These are phyloP conservation scores for Quercus aquifolioides DNA, from an alignment of 306 rosid species.

Conservation along the genomic window DNA sequence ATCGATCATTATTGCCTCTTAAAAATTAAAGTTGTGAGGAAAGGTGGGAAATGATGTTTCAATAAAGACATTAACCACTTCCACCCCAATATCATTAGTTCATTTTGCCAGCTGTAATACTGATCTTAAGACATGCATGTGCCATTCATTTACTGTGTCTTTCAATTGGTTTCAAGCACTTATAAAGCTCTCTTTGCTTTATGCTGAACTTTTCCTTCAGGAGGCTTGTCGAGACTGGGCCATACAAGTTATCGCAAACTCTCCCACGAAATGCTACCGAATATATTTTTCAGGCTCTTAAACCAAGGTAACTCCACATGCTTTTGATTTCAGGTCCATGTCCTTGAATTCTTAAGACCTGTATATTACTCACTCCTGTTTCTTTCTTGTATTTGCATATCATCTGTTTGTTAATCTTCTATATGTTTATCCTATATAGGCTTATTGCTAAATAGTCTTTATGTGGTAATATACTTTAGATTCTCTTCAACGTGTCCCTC, in stretches of 20 bases:
- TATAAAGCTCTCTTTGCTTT: conserved; percentile 9
- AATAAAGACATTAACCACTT: not conserved
- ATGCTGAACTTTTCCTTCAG: conserved; percentile 20
- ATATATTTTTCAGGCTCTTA: conserved; percentile 64
- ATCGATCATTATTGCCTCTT: not conserved
- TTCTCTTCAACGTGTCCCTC: not conserved
- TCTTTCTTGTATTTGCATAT: not conserved
- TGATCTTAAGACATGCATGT: not conserved
- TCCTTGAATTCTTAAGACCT: conserved; percentile 4
- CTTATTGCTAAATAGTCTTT: not conserved
- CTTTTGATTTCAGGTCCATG: conserved; percentile 1
- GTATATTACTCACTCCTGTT: conserved; percentile 5
- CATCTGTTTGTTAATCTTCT: not conserved
- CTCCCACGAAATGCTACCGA: conserved; percentile 62
- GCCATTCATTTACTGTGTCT: not conserved
- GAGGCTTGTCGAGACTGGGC: conserved; percentile 38
- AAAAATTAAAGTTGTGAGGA: not conserved
- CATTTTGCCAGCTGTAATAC: not conserved
- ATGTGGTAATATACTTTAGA: no score
- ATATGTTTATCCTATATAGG: not conserved
- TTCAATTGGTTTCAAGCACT: conserved; percentile 2
- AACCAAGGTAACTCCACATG: conserved; percentile 54
- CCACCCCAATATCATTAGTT: not conserved
- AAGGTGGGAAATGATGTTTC: not conserved
- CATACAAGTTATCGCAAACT: conserved; percentile 42